Percentiles rank a stretch among this genome's conserved stretches.
phyloP scores from a whole-genome alignment of 306 rosid genomes.

The Cyamopsis tetragonoloba region DNA sequence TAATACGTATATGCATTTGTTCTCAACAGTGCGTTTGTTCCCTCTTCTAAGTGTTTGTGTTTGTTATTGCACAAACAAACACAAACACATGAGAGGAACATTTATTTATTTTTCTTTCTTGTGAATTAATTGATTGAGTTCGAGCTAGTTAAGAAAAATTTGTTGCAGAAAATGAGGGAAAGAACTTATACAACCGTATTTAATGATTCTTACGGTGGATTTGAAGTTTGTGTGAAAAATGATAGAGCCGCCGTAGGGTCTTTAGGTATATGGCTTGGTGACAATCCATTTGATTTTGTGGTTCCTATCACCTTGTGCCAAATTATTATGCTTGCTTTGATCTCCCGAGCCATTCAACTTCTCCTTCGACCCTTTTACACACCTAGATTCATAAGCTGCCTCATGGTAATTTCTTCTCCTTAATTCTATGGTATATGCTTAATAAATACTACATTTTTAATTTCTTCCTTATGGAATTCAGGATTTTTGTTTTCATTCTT shows the following conservation, averaged over 20 bases:
- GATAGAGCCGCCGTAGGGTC: conserved; percentile 17
- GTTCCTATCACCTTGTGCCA: conserved; percentile 36
- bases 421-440: too few relatives aligned
- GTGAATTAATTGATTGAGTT: not conserved
- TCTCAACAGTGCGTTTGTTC: not conserved
- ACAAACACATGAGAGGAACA: not conserved
- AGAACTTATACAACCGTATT: too few relatives aligned
- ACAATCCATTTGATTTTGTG: conserved; percentile 36
- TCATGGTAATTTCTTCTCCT: conserved; percentile 33
- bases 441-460: too few relatives aligned
- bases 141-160: not conserved
- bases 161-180: not conserved
- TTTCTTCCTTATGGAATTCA: too few relatives aligned
- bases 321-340: not conserved
- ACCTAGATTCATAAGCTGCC: conserved; percentile 41
- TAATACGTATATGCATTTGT: not conserved
- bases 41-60: not conserved
- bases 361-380: conserved; percentile 46
- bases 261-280: conserved; percentile 36
- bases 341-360: conserved; percentile 16
- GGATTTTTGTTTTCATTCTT: too few relatives aligned
- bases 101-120: not conserved
- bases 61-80: not conserved
- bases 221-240: conserved; percentile 1
- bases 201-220: not conserved